Evolutionary conservation across 2,329 filamentous ascomycete genomes (phyloP).

Genomic region (Colletotrichum sp.): DNA sequence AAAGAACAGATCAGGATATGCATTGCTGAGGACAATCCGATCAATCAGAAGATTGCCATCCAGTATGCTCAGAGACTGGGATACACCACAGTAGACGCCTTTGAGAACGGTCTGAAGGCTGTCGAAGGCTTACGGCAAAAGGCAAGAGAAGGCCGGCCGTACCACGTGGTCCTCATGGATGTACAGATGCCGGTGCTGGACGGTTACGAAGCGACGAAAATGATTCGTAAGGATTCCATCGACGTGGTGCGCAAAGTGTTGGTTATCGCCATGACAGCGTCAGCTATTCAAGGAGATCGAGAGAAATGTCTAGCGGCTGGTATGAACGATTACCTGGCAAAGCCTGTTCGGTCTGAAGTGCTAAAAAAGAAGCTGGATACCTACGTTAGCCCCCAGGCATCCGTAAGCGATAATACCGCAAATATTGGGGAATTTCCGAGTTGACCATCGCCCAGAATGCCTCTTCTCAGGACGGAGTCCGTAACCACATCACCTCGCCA

Average conservation of each 20-base stretch:
- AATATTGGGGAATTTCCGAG: neutral
- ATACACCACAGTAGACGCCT: conserved; percentile 82
- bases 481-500: conserved; percentile 24
- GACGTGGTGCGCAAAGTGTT: conserved; percentile 81
- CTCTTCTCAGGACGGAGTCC: neutral
- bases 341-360: conserved; percentile 89
- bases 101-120: conserved; percentile 87
- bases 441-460: neutral
- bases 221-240: conserved; percentile 78
- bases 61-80: conserved; percentile 88
- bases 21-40: conserved; percentile 93
- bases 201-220: conserved; percentile 88
- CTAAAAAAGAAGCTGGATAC: conserved; percentile 80
- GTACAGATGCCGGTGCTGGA: conserved; percentile 95
- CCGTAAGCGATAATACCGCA: neutral
- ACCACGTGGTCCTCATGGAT: conserved; percentile 94
- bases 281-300: conserved; percentile 90
- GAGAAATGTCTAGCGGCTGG: conserved; percentile 95
- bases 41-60: conserved; percentile 93
- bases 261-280: conserved; percentile 98
- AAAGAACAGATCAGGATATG: conserved; percentile 84
- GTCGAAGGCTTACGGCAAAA: conserved; percentile 83
- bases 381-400: conserved; percentile 49
- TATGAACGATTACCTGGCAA: conserved; percentile 97
- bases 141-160: conserved; percentile 74